phyloP scores from a whole-genome alignment of 139 green algal genomes.

The Chloropicon primus region DNA sequence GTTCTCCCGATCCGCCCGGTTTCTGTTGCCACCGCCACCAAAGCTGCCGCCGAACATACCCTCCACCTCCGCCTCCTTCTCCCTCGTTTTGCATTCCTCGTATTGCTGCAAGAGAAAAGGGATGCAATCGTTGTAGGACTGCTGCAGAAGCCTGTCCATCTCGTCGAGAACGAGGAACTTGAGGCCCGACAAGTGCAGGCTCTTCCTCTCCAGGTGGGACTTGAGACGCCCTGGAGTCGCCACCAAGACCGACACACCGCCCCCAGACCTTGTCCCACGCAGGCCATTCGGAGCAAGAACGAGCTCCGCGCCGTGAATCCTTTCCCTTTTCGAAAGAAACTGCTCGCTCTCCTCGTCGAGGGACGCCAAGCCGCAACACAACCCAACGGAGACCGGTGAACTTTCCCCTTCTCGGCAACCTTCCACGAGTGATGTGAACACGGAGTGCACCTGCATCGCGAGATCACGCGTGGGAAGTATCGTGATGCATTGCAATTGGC shows the following conservation, averaged over 20 bases:
- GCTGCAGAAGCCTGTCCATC: slow-evolving; percentile 74
- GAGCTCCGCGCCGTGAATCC: slow-evolving; percentile 5
- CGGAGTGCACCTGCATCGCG: slow-evolving; percentile 38
- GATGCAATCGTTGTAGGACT: slow-evolving; percentile 89
- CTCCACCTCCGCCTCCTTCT: neutral
- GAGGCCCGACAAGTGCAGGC: slow-evolving; percentile 25
- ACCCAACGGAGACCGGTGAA: neutral
- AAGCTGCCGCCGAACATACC: neutral
- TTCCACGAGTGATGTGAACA: neutral
- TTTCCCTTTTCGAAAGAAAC: neutral
- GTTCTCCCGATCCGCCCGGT: too few relatives aligned
- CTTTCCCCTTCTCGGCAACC: neutral
- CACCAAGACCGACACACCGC: slow-evolving; percentile 43
- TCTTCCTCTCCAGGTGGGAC: slow-evolving; percentile 43
- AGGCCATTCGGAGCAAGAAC: neutral
- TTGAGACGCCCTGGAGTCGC: slow-evolving; percentile 65
- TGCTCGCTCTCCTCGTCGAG: slow-evolving; percentile 28
- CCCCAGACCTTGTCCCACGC: slow-evolving; percentile 8
- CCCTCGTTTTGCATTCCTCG: neutral
- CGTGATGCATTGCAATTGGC: slow-evolving; percentile 27
- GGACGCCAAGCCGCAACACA: slow-evolving; percentile 11
- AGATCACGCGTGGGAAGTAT: slow-evolving; percentile 71
- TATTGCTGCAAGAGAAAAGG: slow-evolving; percentile 9
- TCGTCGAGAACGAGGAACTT: slow-evolving; percentile 81
- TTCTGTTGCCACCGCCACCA: too few relatives aligned